Evolutionary conservation across 805 yeast species (phyloP).

Genomic region (Candida ulmi): DNA sequence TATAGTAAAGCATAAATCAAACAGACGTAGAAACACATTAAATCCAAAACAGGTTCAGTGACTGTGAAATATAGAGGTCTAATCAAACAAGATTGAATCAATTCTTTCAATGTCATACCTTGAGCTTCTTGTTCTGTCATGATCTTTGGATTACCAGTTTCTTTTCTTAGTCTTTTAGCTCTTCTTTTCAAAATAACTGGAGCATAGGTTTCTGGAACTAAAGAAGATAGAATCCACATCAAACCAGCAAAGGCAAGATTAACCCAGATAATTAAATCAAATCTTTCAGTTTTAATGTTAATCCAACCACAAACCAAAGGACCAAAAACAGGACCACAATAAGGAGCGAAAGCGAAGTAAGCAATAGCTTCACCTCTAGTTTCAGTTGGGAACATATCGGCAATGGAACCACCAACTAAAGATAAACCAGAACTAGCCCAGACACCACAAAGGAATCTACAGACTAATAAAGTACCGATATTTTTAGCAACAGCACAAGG

Average conservation of each 20-base stretch:
- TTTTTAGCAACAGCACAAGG: slow-evolving; percentile 85
- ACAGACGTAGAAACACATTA: slow-evolving; percentile 82
- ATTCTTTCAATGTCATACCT: slow-evolving; percentile 62
- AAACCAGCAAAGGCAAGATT: slow-evolving; percentile 89
- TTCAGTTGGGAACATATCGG: slow-evolving; percentile 79
- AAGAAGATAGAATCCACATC: slow-evolving; percentile 60
- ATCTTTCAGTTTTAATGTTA: slow-evolving; percentile 59
- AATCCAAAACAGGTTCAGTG: slow-evolving; percentile 80
- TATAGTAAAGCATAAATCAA: slow-evolving; percentile 85
- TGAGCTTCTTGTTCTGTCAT: slow-evolving; percentile 92
- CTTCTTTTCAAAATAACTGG: slow-evolving; percentile 69
- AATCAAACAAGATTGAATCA: slow-evolving; percentile 63
- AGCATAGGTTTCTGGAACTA: slow-evolving; percentile 88
- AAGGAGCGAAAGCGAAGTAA: slow-evolving; percentile 86
- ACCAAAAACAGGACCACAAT: slow-evolving; percentile 88
- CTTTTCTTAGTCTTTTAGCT: slow-evolving; percentile 63
- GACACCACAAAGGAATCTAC: slow-evolving; percentile 85
- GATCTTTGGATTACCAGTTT: slow-evolving; percentile 76
- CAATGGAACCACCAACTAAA: slow-evolving; percentile 86
- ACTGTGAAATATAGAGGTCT: slow-evolving; percentile 75
- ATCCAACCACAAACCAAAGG: slow-evolving; percentile 87
- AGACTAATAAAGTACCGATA: slow-evolving; percentile 72
- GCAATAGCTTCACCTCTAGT: slow-evolving; percentile 89
- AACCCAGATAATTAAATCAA: slow-evolving; percentile 79
- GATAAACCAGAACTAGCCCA: slow-evolving; percentile 79